Evolutionary conservation across 2,329 filamentous ascomycete species (phyloP), one percentile per base, ranked within the genome.

Genomic region (Clonostachys byssicola): DNA sequence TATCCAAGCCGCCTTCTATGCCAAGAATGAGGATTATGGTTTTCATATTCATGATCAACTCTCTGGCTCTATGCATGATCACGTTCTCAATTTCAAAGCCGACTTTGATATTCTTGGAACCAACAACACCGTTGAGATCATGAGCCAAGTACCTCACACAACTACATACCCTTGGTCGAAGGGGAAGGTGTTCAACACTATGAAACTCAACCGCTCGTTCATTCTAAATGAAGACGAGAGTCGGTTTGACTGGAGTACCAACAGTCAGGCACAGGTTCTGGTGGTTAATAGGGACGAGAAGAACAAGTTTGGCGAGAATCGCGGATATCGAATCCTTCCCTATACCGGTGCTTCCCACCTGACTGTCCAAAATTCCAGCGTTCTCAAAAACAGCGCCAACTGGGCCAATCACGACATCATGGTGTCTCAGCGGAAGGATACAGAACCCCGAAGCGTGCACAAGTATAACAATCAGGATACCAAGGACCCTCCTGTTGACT

Each of bases 41-140:
- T 78, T 65, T 54, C 61, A 68, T 34, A 75, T 80, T 43, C 71
- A 76, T 50, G 71, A 78, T 46, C 58, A 61, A 23, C 60, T 77
- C 2, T 68, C 66, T 1, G 74, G 74, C 6, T 70, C 66, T 30
- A 77, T 79, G 67, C 77, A 81, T 56, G 74, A 79, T 56, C 77
- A 81, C 52, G 74, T 80, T 1, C 54, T 80, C 36, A 78, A 74
- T 52, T 80, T 72, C 64, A 80, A 80, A 55, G 69, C 68, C 41
- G 77, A 80, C 56, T 64, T 80, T 20, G 76, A 80, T 52, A 68
- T 80, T 34, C 60, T 70, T 8, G 76, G 74, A 14, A 68, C 63
- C 2, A 59, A 63, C 36, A 80, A 78, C 58, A 72, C 67, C 5
- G 56, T 77, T 42, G 46, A 68, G 47, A 58, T 65, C 30, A 58